Conservation (phyloP, 352 stramenopile species). For the Phytophthora boehmeriae region DNA sequence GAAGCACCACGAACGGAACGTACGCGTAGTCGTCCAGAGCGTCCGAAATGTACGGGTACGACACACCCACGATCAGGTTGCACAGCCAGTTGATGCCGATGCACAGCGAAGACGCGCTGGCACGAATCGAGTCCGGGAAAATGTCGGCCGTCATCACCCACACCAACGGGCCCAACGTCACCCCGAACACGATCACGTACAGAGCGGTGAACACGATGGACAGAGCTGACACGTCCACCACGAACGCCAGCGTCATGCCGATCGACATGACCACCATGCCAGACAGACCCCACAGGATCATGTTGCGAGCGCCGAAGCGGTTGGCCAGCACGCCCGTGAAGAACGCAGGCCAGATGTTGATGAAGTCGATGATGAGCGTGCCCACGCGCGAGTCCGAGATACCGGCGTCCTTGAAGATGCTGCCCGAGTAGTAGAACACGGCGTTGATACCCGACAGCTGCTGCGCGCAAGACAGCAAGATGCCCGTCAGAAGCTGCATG, state of each 20-base stretch:
- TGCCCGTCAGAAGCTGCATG: constrained; percentile 56
- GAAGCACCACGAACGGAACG: constrained; percentile 48
- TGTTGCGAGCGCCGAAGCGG: constrained; percentile 54
- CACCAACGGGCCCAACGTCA: constrained; percentile 1
- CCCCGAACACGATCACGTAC: constrained; percentile 13
- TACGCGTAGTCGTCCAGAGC: constrained; percentile 40
- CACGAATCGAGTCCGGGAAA: constrained; percentile 3
- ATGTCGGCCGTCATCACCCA: constrained; percentile 4
- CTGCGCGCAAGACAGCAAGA: constrained; percentile 41
- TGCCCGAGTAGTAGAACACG: constrained; percentile 4
- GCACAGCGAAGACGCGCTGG: constrained; percentile 1
- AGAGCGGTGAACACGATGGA: constrained; percentile 7
- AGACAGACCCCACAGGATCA: constrained; percentile 47
- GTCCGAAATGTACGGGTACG: constrained; percentile 52
- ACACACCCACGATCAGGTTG: constrained; percentile 53
- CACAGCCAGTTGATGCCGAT: constrained; percentile 10
- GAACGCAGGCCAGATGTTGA: constrained; percentile 33
- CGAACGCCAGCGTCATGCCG: constrained; percentile 11
- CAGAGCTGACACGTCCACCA: constrained; percentile 9
- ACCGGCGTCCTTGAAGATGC: constrained; percentile 32
- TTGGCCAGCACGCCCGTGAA: constrained; percentile 32
- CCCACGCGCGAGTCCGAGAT: constrained; percentile 32
- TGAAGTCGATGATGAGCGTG: constrained; percentile 34
- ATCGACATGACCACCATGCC: constrained; percentile 34
- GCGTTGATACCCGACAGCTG: constrained; percentile 15